Conservation (phyloP, 768 basidiomycete species). For the Lactarius psammicola region DNA sequence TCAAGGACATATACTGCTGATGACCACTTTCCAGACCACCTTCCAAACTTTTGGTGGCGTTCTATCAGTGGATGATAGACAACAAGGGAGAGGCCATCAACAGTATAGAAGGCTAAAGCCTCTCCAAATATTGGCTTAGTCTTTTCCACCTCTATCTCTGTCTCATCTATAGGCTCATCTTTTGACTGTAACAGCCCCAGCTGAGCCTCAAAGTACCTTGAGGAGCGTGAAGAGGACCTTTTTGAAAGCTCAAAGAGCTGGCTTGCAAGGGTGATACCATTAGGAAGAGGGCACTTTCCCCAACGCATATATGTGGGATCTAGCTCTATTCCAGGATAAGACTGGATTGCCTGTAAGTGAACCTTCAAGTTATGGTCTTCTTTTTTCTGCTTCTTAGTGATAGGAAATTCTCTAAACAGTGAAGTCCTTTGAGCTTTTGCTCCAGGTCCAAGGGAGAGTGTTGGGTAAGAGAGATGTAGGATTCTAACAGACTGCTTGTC, state of each 20-base stretch:
- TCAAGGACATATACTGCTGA: neutral
- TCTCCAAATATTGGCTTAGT: neutral
- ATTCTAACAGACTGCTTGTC: too few relatives aligned
- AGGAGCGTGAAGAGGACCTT: neutral
- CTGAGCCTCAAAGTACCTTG: neutral
- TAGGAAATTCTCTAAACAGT: neutral
- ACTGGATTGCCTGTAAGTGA: neutral
- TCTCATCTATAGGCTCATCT: neutral
- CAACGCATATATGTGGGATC: neutral
- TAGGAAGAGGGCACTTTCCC: neutral
- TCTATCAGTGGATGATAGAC: neutral
- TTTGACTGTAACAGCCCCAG: neutral
- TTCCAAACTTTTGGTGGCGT: neutral
- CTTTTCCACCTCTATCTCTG: neutral
- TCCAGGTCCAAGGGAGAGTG: slow-evolving; percentile 27
- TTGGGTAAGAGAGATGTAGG: neutral
- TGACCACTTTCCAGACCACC: neutral
- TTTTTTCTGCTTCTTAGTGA: neutral
- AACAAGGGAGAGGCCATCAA: neutral
- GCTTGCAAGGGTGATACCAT: neutral
- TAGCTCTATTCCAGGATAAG: neutral
- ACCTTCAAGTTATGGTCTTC: neutral
- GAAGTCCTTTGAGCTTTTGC: neutral
- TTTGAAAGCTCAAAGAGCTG: too few relatives aligned
- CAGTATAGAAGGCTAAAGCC: neutral